These are phyloP conservation scores for Physaria fendleri DNA, from an alignment of 345 rosid species.

Conservation along the genomic window DNA sequence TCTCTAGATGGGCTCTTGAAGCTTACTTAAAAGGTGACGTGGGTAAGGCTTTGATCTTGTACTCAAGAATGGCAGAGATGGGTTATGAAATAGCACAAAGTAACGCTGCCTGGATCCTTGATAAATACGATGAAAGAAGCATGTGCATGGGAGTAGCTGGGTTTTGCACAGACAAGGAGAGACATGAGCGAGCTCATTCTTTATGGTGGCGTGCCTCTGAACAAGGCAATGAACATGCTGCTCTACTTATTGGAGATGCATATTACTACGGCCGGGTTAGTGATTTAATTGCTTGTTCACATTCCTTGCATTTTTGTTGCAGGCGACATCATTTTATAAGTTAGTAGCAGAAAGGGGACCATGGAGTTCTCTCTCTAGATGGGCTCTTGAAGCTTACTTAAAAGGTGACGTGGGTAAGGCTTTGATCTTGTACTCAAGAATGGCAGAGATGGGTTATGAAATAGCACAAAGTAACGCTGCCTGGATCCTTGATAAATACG, in stretches of 20 bases:
- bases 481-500: conserved; percentile 96
- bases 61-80: no score
- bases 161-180: no score
- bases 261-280: conserved; percentile 91
- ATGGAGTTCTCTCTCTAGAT: conserved; percentile 95
- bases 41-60: no score
- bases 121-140: no score
- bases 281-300: conserved; percentile 1
- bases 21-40: no score
- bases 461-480: conserved; percentile 98
- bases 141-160: no score
- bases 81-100: no score
- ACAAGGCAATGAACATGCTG: conserved; percentile 99
- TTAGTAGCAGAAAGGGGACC: conserved; percentile 98
- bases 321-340: conserved; percentile 93
- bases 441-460: conserved; percentile 98
- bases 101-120: no score
- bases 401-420: conserved; percentile 95
- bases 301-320: conserved; percentile 20
- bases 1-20: no score
- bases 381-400: conserved; percentile 94
- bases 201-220: no score
- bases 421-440: conserved; percentile 76
- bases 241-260: conserved; percentile 95
- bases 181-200: no score